These are phyloP conservation scores for Beauveria varroae DNA, from an alignment of 2,329 filamentous ascomycete species.

Conservation along the genomic window DNA sequence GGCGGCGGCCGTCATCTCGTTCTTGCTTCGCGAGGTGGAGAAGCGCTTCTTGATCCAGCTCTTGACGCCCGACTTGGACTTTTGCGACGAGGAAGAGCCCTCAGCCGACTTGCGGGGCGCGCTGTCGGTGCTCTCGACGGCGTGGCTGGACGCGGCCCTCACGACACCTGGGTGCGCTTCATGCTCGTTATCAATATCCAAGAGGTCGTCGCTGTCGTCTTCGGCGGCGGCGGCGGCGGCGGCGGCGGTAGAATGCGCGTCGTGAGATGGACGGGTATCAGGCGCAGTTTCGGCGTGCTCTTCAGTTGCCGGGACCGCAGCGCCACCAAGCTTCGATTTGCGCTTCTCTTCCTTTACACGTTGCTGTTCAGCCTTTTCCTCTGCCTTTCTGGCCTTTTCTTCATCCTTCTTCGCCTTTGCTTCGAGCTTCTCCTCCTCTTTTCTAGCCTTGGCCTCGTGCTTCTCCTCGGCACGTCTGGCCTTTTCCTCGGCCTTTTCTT, in stretches of 20 bases:
- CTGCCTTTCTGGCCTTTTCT: slow-evolving; percentile 21
- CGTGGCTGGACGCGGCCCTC: background rate
- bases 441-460: slow-evolving; percentile 15
- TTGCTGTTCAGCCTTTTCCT: slow-evolving; percentile 44
- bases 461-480: slow-evolving; percentile 29
- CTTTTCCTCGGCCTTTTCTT: slow-evolving; percentile 31
- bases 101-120: slow-evolving; percentile 10
- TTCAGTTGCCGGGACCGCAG: slow-evolving; percentile 13
- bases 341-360: slow-evolving; percentile 46
- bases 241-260: no score
- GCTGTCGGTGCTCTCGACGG: slow-evolving; percentile 4
- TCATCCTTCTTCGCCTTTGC: slow-evolving; percentile 32
- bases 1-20: slow-evolving; percentile 23
- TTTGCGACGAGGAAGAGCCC: slow-evolving; percentile 18
- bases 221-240: slow-evolving; percentile 2
- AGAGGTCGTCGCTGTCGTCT: slow-evolving; percentile 6
- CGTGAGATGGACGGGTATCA: background rate
- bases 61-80: slow-evolving; percentile 36
- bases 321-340: slow-evolving; percentile 27
- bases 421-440: slow-evolving; percentile 23
- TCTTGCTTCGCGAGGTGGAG: slow-evolving; percentile 30
- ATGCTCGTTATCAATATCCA: slow-evolving; percentile 16
- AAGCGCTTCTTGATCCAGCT: slow-evolving; percentile 51
- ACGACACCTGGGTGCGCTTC: slow-evolving; percentile 11
- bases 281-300: background rate